A percentile compares a stretch with the other conserved stretches of the same genome.
phyloP scores from a whole-genome alignment of 2,329 filamentous ascomycete species.

The Exophiala sideris region DNA sequence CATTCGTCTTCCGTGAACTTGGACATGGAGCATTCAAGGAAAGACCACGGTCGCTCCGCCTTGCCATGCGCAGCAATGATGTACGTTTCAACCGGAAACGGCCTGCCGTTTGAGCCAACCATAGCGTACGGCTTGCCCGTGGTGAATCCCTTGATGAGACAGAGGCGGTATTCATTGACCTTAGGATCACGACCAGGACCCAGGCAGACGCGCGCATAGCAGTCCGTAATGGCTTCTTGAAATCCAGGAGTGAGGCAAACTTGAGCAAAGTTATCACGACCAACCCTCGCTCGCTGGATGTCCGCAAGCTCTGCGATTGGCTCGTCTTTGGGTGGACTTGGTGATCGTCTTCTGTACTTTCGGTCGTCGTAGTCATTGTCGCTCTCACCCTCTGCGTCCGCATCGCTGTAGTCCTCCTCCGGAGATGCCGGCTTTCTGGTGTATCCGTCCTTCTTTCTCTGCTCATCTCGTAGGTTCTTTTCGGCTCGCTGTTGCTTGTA shows the following conservation, averaged over 20 bases:
- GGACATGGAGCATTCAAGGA: constrained; percentile 83
- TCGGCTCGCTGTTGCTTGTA: constrained; percentile 61
- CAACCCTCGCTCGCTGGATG: constrained; percentile 77
- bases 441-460: constrained; percentile 41
- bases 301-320: constrained; percentile 73
- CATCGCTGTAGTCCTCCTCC: constrained; percentile 58
- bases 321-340: constrained; percentile 57
- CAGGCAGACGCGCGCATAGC: constrained; percentile 80
- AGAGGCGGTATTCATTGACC: constrained; percentile 80
- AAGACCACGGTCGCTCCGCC: constrained; percentile 78
- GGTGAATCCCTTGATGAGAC: constrained; percentile 82
- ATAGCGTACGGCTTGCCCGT: constrained; percentile 81
- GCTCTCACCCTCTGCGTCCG: constrained; percentile 68
- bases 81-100: constrained; percentile 82
- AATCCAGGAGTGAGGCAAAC: constrained; percentile 94
- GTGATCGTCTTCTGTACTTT: constrained; percentile 50
- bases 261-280: constrained; percentile 79
- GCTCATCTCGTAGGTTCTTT: constrained; percentile 50
- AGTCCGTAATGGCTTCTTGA: constrained; percentile 73
- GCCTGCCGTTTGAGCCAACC: constrained; percentile 67
- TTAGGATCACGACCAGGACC: constrained; percentile 71
- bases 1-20: constrained; percentile 82
- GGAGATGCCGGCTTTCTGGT: constrained; percentile 47
- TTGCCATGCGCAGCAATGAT: constrained; percentile 78
- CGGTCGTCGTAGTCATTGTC: constrained; percentile 73